Base-by-base conservation (phyloP, 169 alveolate genomes). In the Plasmodium knowlesi region DNA sequence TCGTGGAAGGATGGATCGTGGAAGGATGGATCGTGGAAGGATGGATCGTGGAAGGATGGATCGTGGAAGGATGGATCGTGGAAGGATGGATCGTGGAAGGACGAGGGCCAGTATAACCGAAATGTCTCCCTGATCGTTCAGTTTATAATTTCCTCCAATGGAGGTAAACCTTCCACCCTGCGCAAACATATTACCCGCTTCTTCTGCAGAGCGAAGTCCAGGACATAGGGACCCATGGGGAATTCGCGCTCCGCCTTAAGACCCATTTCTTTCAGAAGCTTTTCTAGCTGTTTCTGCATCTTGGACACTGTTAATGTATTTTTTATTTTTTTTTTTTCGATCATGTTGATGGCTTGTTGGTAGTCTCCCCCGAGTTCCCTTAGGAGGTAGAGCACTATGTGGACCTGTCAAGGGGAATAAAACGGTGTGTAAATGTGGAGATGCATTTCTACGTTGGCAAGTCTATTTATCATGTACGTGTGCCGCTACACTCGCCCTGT, bases 251-350 rank as follows among this genome's bases (percentile, higher is more conserved):
- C 50, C 6, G 37, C 83, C 32, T 32, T 32, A 30, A 89, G 46
- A 57, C 94, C 94, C 12, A 89, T 89, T 79, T 89, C 94, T 67
- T 79, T 89, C 25, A 89, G 82, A 39, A 89, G 25, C 43, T 61
- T 76, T 12, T 57, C 94, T 14, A 89, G 30, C 50, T 89, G 94
- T 22, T 89, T 84, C 28, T 89, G 94, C 39, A 89, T 89, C 54
- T 89, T 89, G 28, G 94, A 89, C 25, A 67, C 84, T 14, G 94
- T 89, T 39, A 89, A 53, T 19, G 90, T 89, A 41, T 72, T 80
- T 76, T 79, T 89, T 61, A 89, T 89, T 39, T 89, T 89, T 32
- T 89, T 89, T 16, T 61, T 78, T 80, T 89, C 94, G 16, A 89
- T 9, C 4, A 3, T 19, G 30, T 89, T 37, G 78, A 79, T 89